A percentile compares a stretch with the other conserved stretches of the same genome.
These are phyloP conservation scores for Neurospora hispaniola DNA, from an alignment of 495 filamentous ascomycete species.

Conservation along the genomic window DNA sequence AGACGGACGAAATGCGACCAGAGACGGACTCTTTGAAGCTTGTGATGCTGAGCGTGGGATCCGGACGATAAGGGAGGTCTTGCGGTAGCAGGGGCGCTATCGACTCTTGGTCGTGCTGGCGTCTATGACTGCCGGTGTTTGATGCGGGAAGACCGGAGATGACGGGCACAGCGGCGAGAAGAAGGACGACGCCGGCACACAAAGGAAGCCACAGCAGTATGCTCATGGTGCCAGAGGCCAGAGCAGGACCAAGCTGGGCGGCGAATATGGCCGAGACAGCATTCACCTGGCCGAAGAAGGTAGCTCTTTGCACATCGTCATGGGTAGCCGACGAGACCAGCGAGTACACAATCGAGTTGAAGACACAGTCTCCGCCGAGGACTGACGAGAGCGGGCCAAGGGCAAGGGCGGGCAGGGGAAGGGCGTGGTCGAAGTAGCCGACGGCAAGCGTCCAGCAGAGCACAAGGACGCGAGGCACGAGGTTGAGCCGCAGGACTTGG, in stretches of 20 bases:
- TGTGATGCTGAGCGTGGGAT: neutral
- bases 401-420: constrained; percentile 28
- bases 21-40: constrained; percentile 4
- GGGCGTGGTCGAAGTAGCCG: constrained; percentile 26
- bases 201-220: constrained; percentile 28
- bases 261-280: constrained; percentile 30
- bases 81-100: constrained; percentile 1
- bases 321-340: constrained; percentile 30
- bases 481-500: constrained; percentile 29
- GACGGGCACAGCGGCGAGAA: constrained; percentile 25
- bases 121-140: neutral
- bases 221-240: constrained; percentile 34
- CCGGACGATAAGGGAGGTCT: neutral
- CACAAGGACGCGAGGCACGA: constrained; percentile 28
- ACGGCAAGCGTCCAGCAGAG: constrained; percentile 30
- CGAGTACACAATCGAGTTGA: constrained; percentile 36
- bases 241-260: constrained; percentile 29
- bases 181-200: constrained; percentile 27
- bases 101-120: constrained; percentile 12
- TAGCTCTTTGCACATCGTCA: constrained; percentile 28
- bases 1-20: constrained; percentile 17
- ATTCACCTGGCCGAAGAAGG: constrained; percentile 35
- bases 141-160: constrained; percentile 7
- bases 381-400: constrained; percentile 27
- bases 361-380: constrained; percentile 36